phyloP scores from a whole-genome alignment of 106 monocot species.

The Dioscorea zingiberensis region DNA sequence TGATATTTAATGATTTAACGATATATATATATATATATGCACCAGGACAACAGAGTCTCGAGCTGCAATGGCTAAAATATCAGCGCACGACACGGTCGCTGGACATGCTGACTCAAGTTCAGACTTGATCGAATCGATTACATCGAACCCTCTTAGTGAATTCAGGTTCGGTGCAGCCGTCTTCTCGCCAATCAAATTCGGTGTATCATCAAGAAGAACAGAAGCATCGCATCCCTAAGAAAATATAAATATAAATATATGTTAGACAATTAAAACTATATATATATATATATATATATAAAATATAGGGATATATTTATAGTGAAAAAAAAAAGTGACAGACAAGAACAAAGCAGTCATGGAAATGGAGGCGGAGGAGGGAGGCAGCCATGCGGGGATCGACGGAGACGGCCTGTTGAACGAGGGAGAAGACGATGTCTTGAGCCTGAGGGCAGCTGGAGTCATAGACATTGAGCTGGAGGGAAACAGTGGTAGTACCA shows the following conservation, averaged over 20 bases:
- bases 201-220: slow-evolving; percentile 63
- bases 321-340: too few relatives aligned
- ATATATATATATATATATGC: neutral
- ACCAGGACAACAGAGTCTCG: slow-evolving; percentile 69
- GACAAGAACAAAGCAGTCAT: slow-evolving; percentile 92
- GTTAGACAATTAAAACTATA: neutral
- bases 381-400: slow-evolving; percentile 90
- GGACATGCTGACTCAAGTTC: slow-evolving; percentile 69
- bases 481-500: neutral
- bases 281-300: too few relatives aligned
- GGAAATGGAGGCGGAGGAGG: slow-evolving; percentile 92
- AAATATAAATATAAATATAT: neutral
- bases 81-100: slow-evolving; percentile 71
- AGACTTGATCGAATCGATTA: slow-evolving; percentile 73
- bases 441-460: slow-evolving; percentile 57
- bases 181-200: slow-evolving; percentile 55
- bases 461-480: slow-evolving; percentile 29
- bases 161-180: slow-evolving; percentile 70
- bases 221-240: slow-evolving; percentile 83
- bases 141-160: slow-evolving; percentile 85
- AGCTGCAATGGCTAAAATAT: slow-evolving; percentile 73
- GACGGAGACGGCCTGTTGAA: slow-evolving; percentile 28
- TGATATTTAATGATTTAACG: too few relatives aligned
- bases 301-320: too few relatives aligned
- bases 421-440: slow-evolving; percentile 46